phyloP scores from a whole-genome alignment of 2,329 filamentous ascomycete species.

The Ophioceras dolichostomum region DNA sequence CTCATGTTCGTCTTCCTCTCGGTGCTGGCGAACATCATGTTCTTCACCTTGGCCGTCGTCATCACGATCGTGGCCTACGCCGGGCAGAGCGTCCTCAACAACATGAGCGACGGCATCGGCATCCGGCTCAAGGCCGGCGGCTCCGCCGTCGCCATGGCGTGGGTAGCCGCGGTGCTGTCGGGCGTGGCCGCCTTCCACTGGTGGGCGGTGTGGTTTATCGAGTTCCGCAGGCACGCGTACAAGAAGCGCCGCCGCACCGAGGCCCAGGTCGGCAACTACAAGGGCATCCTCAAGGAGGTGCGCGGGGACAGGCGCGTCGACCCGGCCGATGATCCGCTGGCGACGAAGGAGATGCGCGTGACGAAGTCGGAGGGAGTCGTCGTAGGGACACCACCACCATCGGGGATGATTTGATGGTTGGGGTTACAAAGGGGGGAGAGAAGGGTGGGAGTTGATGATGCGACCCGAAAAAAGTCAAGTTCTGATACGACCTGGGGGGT shows the following conservation, averaged over 20 bases:
- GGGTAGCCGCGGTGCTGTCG: conserved; percentile 8
- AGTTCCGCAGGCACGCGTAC: conserved; percentile 10
- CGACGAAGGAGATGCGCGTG: too few relatives aligned
- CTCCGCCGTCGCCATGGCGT: conserved; percentile 9
- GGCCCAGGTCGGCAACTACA: conserved; percentile 11
- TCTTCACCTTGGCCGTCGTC: conserved; percentile 7
- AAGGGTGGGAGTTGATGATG: too few relatives aligned
- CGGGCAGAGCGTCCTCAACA: conserved; percentile 4
- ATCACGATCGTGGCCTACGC: conserved; percentile 7
- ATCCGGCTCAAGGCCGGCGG: conserved; percentile 6
- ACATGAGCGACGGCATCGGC: conserved; percentile 6
- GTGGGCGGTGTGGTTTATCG: conserved; percentile 13
- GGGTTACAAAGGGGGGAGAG: too few relatives aligned
- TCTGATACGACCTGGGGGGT: too few relatives aligned
- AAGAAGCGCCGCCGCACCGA: conserved; percentile 9
- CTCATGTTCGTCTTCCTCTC: conserved; percentile 6
- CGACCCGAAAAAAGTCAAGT: too few relatives aligned
- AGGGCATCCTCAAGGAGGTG: conserved; percentile 11
- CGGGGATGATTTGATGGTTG: too few relatives aligned
- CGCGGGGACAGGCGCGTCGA: conserved; percentile 8
- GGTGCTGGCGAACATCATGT: conserved; percentile 2
- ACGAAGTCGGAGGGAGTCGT: too few relatives aligned
- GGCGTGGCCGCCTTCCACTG: conserved; percentile 7
- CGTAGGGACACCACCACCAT: too few relatives aligned
- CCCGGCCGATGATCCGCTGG: too few relatives aligned